Base-by-base conservation (phyloP, 805 yeast species). In the Pichia phayaonensis region DNA sequence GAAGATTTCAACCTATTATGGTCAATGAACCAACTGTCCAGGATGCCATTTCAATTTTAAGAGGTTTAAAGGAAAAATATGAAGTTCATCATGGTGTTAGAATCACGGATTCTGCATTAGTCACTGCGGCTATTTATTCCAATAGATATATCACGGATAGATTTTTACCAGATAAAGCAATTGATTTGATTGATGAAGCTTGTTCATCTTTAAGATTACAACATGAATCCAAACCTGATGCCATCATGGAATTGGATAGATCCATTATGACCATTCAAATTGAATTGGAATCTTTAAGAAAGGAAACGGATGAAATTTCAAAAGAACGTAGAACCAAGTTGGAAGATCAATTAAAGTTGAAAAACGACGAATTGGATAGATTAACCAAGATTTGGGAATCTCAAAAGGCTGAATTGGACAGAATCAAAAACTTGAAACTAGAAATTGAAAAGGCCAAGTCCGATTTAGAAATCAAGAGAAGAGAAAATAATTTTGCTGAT, bases 71-170 rank as follows among this genome's bases (percentile, higher is more conserved):
- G 68, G 90, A 85, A 67, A 87, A 85, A 66, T 92, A 92, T 70
- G 99, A 92, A 71, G 84, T 92, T 54, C 99, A 92, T 67, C 99
- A 92, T 64, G 98, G 98, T 64, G 98, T 92, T 23, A 83, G 98
- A 66, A 92, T 92, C 53, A 77, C 92, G 58, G 99, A 92, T 70
- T 83, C 90, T 63, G 97, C 98, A 1, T 74, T 92, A 55, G 98
- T 94, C 10, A 72, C 95, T 22, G 97, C 98, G 50, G 95, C 97
- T 20, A 27, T 42, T 27, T 42, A 42, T 42, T 42, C 96, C 86
- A 67, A 72, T 94, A 61, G 99, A 58, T 92, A 92, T 64, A 76
- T 92, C 59, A 95, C 98, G 15, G 92, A 90, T 74, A 83, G 99
- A 71, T 86, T 90, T 66, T 74, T 94, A 57, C 99, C 99, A 10